Evolutionary conservation across 257 asterid species (phyloP).

Genomic region (Knoxia roxburghii): DNA sequence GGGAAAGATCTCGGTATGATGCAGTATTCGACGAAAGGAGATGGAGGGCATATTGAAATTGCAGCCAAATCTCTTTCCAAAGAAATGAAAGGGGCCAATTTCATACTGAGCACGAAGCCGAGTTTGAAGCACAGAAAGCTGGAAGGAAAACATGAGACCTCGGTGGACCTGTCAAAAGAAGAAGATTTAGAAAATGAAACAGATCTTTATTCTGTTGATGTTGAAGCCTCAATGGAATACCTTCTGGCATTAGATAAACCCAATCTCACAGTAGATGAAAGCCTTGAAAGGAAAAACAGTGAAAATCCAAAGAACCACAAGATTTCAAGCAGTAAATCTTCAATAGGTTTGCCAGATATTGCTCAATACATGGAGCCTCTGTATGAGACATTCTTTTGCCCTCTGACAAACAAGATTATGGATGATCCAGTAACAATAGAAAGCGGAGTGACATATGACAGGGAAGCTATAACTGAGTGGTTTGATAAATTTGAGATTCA

Average conservation of each 20-base stretch:
- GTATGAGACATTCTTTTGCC: constrained; percentile 71
- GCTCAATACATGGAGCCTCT: constrained; percentile 65
- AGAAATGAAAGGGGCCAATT: constrained; percentile 47
- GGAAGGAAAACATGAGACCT: constrained; percentile 4
- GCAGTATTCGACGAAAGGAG: constrained; percentile 36
- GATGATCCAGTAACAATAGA: constrained; percentile 74
- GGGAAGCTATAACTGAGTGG: constrained; percentile 50
- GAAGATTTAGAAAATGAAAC: constrained; percentile 31
- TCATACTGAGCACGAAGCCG: constrained; percentile 20
- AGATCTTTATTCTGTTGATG: constrained; percentile 57
- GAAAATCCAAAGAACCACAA: constrained; percentile 14
- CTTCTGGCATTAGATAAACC: constrained; percentile 28
- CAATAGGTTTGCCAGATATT: constrained; percentile 33
- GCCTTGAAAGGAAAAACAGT: constrained; percentile 21
- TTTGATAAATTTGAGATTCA: constrained; percentile 26
- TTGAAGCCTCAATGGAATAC: constrained; percentile 35
- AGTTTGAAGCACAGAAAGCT: constrained; percentile 19
- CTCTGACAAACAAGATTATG: constrained; percentile 60
- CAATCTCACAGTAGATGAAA: constrained; percentile 21
- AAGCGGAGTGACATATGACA: constrained; percentile 71
- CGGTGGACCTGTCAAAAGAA: constrained; percentile 15
- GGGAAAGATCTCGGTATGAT: constrained; percentile 52
- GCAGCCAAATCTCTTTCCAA: constrained; percentile 54
- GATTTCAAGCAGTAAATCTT: constrained; percentile 25
- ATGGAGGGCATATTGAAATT: constrained; percentile 39